phyloP scores from a whole-genome alignment of 2,329 filamentous ascomycete genomes.

The Colletotrichum liaoningense region DNA sequence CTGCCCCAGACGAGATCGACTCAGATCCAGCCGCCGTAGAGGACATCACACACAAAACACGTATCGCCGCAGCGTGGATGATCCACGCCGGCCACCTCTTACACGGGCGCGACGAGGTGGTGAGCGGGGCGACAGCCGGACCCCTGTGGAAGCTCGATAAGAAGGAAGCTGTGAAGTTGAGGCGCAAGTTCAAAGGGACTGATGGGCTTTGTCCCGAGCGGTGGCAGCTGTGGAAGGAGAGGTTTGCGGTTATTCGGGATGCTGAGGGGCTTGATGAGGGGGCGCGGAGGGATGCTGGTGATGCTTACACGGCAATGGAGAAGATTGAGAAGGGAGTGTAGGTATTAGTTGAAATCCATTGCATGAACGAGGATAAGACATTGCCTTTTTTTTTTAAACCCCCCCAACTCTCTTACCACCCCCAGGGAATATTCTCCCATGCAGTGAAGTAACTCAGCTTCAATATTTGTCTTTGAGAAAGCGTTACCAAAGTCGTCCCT shows the following conservation, averaged over 20 bases:
- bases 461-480: too few relatives aligned
- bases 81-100: neutral
- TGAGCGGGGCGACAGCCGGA: constrained; percentile 29
- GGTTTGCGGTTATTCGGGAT: constrained; percentile 32
- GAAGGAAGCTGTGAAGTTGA: constrained; percentile 31
- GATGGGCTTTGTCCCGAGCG: constrained; percentile 33
- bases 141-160: constrained; percentile 37
- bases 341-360: too few relatives aligned
- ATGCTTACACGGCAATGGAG: neutral
- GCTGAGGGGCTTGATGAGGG: constrained; percentile 22
- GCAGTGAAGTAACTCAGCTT: too few relatives aligned
- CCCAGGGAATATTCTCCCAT: too few relatives aligned
- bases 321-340: neutral
- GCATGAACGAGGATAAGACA: too few relatives aligned
- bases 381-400: too few relatives aligned
- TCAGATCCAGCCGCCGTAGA: neutral
- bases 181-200: constrained; percentile 34
- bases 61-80: neutral
- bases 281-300: neutral
- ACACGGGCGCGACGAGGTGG: neutral
- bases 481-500: neutral
- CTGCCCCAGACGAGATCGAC: neutral
- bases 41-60: neutral
- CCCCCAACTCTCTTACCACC: too few relatives aligned
- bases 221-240: constrained; percentile 38